phyloP scores from a whole-genome alignment of 2,329 filamentous ascomycete genomes.

The Penicillium capsulatum region DNA sequence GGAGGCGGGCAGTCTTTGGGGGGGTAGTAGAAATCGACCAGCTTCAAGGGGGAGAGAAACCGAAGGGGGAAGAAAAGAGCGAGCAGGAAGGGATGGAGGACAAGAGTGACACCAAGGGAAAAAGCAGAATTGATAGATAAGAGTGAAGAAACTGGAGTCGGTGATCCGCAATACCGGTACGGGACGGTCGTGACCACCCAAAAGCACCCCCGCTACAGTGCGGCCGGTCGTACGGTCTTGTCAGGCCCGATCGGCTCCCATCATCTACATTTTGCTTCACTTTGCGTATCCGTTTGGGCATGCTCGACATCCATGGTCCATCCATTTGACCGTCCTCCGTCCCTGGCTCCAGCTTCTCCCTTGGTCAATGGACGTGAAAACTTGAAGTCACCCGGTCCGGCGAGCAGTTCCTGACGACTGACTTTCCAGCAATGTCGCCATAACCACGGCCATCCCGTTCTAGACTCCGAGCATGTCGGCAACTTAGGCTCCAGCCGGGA shows the following conservation, averaged over 20 bases:
- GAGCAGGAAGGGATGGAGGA: constrained; percentile 7
- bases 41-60: constrained; percentile 9
- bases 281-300: no score
- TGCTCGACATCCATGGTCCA: no score
- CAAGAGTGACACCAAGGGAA: constrained; percentile 3
- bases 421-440: constrained; percentile 2
- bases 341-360: no score
- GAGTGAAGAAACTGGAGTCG: constrained; percentile 17
- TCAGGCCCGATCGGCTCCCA: not conserved
- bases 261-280: not conserved
- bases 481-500: not conserved
- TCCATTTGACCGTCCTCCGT: no score
- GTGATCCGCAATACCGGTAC: constrained; percentile 1
- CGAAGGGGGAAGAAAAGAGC: constrained; percentile 9
- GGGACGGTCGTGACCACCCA: no score
- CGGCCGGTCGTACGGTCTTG: constrained; percentile 14
- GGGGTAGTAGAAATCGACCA: constrained; percentile 4
- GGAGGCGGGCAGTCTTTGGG: constrained; percentile 9
- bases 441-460: constrained; percentile 10
- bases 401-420: constrained; percentile 20
- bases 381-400: constrained; percentile 21
- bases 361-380: constrained; percentile 10
- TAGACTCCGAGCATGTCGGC: constrained; percentile 11
- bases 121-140: constrained; percentile 21
- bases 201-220: constrained; percentile 3